A percentile compares a stretch with the other conserved stretches of the same genome.
Evolutionary conservation across 345 rosid genomes (phyloP).

Genomic region (Gossypium australe): DNA sequence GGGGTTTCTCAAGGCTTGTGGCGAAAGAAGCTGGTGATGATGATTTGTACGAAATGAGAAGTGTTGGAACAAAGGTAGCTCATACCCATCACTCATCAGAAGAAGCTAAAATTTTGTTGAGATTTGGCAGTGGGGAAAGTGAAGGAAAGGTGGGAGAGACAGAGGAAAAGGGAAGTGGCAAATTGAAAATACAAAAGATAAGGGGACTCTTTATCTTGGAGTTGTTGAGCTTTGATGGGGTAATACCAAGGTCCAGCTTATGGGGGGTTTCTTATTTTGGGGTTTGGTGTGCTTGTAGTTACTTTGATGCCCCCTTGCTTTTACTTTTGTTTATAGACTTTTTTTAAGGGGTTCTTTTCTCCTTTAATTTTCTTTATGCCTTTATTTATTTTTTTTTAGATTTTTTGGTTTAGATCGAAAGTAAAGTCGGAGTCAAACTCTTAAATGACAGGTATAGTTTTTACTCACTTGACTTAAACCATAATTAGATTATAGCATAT

Average conservation of each 20-base stretch:
- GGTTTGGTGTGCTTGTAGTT: background rate
- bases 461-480: no score
- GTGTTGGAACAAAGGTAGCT: slow-evolving; percentile 55
- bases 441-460: no score
- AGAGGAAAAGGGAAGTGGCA: background rate
- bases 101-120: slow-evolving; percentile 1
- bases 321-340: no score
- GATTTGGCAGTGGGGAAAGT: background rate
- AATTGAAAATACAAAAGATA: background rate
- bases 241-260: slow-evolving; percentile 18
- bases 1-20: slow-evolving; percentile 34
- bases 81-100: slow-evolving; percentile 57
- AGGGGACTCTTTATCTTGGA: no score
- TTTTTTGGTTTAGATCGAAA: no score
- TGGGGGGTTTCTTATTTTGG: background rate
- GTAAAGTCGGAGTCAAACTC: no score
- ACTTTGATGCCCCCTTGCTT: no score
- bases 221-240: background rate
- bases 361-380: no score
- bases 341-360: no score
- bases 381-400: no score
- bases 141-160: background rate
- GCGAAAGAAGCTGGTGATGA: slow-evolving; percentile 79
- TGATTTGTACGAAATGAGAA: slow-evolving; percentile 66
- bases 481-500: no score